Evolutionary conservation across 345 rosid species (phyloP), one percentile per base, ranked within the genome.

Genomic region (Nasturtium officinale): DNA sequence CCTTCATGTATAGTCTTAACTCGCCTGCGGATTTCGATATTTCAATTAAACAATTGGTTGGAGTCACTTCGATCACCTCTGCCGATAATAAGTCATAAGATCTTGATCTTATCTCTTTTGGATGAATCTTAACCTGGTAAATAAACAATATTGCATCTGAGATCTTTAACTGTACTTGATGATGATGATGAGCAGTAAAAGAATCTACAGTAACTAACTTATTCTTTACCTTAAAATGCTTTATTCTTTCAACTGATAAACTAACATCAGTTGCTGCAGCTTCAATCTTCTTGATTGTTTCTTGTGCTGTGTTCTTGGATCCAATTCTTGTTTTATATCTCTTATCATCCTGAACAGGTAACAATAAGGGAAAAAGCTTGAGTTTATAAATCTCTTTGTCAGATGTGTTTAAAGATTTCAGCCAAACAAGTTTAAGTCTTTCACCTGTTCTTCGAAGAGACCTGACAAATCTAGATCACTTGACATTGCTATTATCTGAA

Each of bases 401-500:
- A 62, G 7, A 57, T 45, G 50, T n/a, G 15, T 43, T 18, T 42
- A 25, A 50, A 37, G 69, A 61, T 69, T 62, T 32, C 37, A 59
- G 28, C n/a, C 50, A 26, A 20, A 20, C 17, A 40, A 25, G 26
- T 26, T 26, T 2, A 32, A 18, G 25, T 21, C 18, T 68, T 80
- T 26, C 3, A 78, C 98, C 85, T 83, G 84, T 71, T 83, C 93
- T 86, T 87, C 91, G 11, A 94, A 94, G 10, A 89, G 96, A 76
- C 97, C 95, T 29, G 96, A 91, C 81, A 91, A 80, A 84, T 93
- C 97, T 15, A 93, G 90, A 76, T 94, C 98, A 45, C 82, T 82
- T 37, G 96, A 94, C 98, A 91, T 91, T 60, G 97, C 97, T 79
- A 91, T 91, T 84, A 91, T 74, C 70, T 88, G 87, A 72, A 94